Conservation (phyloP, 768 basidiomycete genomes). For the Lepiota venenata region DNA sequence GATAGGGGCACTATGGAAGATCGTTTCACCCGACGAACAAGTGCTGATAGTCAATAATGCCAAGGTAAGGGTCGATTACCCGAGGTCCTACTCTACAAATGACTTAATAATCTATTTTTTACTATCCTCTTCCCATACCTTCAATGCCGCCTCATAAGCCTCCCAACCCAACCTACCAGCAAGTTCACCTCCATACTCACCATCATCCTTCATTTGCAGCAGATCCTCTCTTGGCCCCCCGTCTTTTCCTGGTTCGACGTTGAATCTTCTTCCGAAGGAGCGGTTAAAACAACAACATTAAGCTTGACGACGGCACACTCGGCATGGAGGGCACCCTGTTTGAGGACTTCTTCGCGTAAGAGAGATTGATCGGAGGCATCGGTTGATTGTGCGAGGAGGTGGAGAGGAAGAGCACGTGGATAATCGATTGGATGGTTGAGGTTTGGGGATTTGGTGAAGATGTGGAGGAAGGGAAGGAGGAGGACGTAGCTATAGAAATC, state of each 20-base stretch:
- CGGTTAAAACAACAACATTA: constrained; percentile 26
- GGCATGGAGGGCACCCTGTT: constrained; percentile 73
- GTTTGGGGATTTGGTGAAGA: constrained; percentile 69
- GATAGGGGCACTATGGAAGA: no score
- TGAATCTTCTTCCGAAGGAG: not conserved
- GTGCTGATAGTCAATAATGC: no score
- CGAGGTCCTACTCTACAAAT: not conserved
- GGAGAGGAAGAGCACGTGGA: constrained; percentile 80
- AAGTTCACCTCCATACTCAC: constrained; percentile 68
- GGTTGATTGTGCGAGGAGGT: constrained; percentile 38
- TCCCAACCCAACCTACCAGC: constrained; percentile 76
- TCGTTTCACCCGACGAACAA: no score
- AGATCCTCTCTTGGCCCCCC: constrained; percentile 25
- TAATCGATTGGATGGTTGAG: constrained; percentile 64
- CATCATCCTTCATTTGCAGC: constrained; percentile 51
- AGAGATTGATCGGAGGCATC: constrained; percentile 7
- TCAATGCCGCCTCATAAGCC: constrained; percentile 62
- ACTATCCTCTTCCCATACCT: constrained; percentile 50
- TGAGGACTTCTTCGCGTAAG: constrained; percentile 60
- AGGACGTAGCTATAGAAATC: constrained; percentile 58
- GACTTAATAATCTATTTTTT: no score
- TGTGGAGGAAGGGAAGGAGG: constrained; percentile 60
- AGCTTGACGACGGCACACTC: constrained; percentile 67
- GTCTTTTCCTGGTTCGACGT: constrained; percentile 25
- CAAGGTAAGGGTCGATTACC: not conserved